Base-by-base conservation (phyloP, 2,329 filamentous ascomycete genomes). In the Neobulgaria alba region DNA sequence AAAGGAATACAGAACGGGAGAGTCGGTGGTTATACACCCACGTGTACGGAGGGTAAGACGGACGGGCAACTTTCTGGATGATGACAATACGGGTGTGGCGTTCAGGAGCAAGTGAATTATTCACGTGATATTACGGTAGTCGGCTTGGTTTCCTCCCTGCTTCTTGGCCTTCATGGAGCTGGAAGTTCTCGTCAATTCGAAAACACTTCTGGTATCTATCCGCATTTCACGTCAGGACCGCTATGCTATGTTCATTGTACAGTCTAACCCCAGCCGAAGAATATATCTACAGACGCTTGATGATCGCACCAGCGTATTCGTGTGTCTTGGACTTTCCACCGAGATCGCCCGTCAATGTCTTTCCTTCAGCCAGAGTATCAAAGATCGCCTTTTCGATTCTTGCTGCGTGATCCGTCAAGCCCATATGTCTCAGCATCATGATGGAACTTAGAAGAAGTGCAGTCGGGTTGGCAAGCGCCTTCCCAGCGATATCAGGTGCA, bases 391-490 rank as follows among this genome's bases (percentile, higher is more conserved):
- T 84, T 75, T 96, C 86, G 62, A 98, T 96, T 65, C 79, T 81
- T 64, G 73, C 66, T 55, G 92, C 92, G 65, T 96, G 80, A 50
- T 86, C 75, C 65, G 71, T 80, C 52, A 98, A 75, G 60, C 85
- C 81, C 90, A 98, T 96, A 72, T 98, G 92, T 67, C 92, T 82
- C 75, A 98, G 71, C 92, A 98, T 96, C 92, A 98, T 96, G 72
- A 96, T 92, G 65, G 85, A 93, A 67, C 79, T 86, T 61, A 96
- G 83, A 52, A 98, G 79, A 56, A 98, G 80, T 45, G 92, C 92
- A 47, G 92, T 96, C 49, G 92, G 92, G 78, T 98, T 98, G 61
- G 92, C 92, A 56, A 96, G 82, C 54, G 78, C 84, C 79, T 95
- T 88, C 67, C 90, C 90, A 52, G 87, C 88, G 64, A 96, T 96